phyloP scores from a whole-genome alignment of 2,329 filamentous ascomycete species.

The Botrytis porri region DNA sequence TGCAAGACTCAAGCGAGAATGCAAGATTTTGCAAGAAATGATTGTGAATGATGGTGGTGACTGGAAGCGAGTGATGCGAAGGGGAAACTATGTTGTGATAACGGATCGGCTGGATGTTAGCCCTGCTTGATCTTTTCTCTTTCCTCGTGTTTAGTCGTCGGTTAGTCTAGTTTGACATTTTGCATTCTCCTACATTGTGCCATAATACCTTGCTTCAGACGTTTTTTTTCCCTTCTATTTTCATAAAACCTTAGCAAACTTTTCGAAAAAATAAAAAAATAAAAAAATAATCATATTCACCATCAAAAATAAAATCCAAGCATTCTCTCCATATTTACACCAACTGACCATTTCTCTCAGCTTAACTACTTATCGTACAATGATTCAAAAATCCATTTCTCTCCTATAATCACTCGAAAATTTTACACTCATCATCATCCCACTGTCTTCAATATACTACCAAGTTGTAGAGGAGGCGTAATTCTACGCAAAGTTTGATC shows the following conservation, averaged over 20 bases:
- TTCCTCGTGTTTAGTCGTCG: background rate
- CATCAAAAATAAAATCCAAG: background rate
- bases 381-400: rapidly evolving
- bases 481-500: rapidly evolving
- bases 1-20: background rate
- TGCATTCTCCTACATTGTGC: background rate
- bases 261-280: rapidly evolving
- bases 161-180: rapidly evolving
- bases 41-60: background rate
- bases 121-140: background rate
- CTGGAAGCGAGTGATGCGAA: background rate
- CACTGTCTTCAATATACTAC: background rate
- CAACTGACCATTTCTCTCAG: background rate
- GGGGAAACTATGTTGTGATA: background rate
- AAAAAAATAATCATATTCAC: background rate
- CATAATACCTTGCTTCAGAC: background rate
- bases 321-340: background rate
- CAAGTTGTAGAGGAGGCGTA: background rate
- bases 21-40: background rate
- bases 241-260: rapidly evolving
- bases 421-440: background rate
- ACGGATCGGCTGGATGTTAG: background rate
- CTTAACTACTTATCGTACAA: background rate
- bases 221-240: rapidly evolving
- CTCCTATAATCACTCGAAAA: background rate